phyloP scores from a whole-genome alignment of 83 land plant species.

The Picea abies region DNA sequence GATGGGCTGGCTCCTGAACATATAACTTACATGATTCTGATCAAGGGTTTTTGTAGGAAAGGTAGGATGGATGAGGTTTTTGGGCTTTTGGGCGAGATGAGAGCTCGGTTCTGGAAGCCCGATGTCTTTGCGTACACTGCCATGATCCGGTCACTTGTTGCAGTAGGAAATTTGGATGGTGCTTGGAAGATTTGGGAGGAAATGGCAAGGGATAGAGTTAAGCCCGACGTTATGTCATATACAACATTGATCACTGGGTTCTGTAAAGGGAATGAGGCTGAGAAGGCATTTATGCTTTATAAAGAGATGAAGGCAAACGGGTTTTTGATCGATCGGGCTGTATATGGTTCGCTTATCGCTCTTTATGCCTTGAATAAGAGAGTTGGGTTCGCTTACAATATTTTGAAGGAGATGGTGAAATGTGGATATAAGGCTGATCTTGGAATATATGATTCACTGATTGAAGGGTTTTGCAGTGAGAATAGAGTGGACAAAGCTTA shows the following conservation, averaged over 20 bases:
- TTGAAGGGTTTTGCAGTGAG: constrained; percentile 47
- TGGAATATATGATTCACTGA: constrained; percentile 55
- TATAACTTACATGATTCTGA: constrained; percentile 60
- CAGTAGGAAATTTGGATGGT: constrained; percentile 57
- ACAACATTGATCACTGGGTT: constrained; percentile 48
- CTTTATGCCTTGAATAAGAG: constrained; percentile 46
- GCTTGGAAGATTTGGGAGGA: constrained; percentile 67
- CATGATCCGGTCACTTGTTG: constrained; percentile 44
- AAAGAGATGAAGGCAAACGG: constrained; percentile 54
- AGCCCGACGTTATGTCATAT: constrained; percentile 65
- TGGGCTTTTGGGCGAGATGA: constrained; percentile 47
- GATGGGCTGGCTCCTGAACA: constrained; percentile 58
- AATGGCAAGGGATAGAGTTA: constrained; percentile 48
- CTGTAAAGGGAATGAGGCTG: constrained; percentile 38
- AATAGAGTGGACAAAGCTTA: constrained; percentile 48
- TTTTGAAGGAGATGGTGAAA: constrained; percentile 61
- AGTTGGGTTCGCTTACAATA: constrained; percentile 47
- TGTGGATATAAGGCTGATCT: constrained; percentile 65
- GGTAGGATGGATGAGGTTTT: constrained; percentile 49
- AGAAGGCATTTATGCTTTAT: constrained; percentile 40
- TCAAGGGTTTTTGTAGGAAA: constrained; percentile 58
- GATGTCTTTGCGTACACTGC: constrained; percentile 83
- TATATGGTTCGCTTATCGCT: constrained; percentile 55
- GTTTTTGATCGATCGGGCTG: constrained; percentile 52
- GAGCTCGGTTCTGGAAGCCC: constrained; percentile 42